A percentile compares a stretch with the other conserved stretches of the same genome.
phyloP scores from a whole-genome alignment of 129 eudicot species.

The Arctium minus region DNA sequence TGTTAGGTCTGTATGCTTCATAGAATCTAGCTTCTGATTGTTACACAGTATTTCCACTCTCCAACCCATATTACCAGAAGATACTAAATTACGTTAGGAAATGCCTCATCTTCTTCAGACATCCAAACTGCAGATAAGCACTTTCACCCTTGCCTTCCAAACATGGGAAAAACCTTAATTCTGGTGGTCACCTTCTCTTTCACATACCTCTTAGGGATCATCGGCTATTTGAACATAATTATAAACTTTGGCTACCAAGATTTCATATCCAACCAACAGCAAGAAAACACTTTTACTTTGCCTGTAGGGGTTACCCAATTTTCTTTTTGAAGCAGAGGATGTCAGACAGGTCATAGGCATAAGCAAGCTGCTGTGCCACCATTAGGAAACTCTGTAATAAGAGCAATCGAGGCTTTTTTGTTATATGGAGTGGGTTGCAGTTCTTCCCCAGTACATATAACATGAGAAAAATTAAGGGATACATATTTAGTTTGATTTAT shows the following conservation, averaged over 20 bases:
- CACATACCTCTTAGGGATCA: background rate
- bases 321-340: background rate
- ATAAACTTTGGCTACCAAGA: background rate
- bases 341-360: background rate
- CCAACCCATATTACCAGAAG: background rate
- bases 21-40: background rate
- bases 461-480: background rate
- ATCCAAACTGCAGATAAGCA: background rate
- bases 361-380: background rate
- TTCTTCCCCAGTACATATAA: background rate
- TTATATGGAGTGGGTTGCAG: background rate
- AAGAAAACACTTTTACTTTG: background rate
- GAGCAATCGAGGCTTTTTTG: background rate
- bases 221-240: background rate
- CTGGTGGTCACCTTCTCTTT: too few relatives aligned
- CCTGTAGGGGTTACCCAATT: background rate
- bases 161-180: background rate
- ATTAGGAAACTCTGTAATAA: background rate
- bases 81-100: background rate
- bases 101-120: background rate
- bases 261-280: background rate
- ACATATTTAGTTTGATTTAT: background rate
- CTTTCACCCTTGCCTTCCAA: background rate
- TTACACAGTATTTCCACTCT: background rate
- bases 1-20: background rate